phyloP scores from a whole-genome alignment of 2,329 filamentous ascomycete species.

The Calcarisporium arbuscula region DNA sequence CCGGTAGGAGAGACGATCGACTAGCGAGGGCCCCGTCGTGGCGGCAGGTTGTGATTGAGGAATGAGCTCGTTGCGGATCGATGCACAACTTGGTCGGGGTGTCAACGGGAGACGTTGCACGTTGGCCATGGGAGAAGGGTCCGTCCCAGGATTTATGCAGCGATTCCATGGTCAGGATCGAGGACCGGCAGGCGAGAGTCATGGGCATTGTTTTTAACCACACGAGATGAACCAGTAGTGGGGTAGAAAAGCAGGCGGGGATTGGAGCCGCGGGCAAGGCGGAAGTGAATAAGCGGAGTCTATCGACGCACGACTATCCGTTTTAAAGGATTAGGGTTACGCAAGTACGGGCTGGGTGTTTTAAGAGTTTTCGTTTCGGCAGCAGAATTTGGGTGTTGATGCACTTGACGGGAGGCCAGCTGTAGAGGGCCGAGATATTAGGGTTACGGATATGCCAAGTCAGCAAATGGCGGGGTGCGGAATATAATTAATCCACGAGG shows the following conservation, averaged over 20 bases:
- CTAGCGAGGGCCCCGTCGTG: conserved; percentile 4
- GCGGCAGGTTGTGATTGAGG: conserved; percentile 1
- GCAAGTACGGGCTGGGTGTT: conserved; percentile 3
- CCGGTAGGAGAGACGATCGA: conserved; percentile 3
- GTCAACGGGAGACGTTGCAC: conserved; percentile 1
- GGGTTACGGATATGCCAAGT: conserved; percentile 7
- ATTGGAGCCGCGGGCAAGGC: conserved; percentile 1
- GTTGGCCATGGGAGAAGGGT: neutral
- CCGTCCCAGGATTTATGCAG: neutral
- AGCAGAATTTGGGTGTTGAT: conserved; percentile 9
- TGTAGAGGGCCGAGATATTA: conserved; percentile 4
- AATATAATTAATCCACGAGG: conserved; percentile 9
- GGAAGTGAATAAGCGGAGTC: neutral
- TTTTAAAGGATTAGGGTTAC: neutral
- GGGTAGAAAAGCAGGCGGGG: neutral
- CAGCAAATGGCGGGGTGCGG: conserved; percentile 6
- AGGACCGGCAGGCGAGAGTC: conserved; percentile 7
- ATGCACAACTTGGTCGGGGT: conserved; percentile 1
- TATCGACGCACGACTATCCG: neutral
- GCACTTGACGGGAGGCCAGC: conserved; percentile 6
- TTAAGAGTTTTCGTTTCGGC: conserved; percentile 5
- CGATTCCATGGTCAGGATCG: conserved; percentile 3
- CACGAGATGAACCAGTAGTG: conserved; percentile 6
- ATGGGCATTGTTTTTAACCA: conserved; percentile 4
- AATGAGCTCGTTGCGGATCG: conserved; percentile 1